Evolutionary conservation across 2,329 filamentous ascomycete species (phyloP).

Genomic region (Emericellopsis cladophorae): DNA sequence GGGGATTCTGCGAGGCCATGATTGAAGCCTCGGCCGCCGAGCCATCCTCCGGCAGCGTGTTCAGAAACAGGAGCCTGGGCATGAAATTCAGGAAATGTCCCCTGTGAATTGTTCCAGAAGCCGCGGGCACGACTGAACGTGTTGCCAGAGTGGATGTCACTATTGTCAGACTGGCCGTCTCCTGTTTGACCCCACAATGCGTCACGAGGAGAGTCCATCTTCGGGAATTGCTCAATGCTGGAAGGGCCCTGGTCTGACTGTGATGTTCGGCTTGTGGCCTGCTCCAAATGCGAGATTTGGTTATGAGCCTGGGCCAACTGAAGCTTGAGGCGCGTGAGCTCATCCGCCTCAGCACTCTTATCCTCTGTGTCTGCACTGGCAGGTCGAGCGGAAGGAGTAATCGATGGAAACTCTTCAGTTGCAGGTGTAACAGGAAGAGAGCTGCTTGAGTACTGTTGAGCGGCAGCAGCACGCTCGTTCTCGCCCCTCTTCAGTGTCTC

Average conservation of each 20-base stretch:
- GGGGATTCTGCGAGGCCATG: conserved; percentile 8
- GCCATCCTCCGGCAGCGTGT: conserved; percentile 28
- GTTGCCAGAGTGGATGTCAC: conserved; percentile 37
- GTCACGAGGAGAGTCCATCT: conserved; percentile 24
- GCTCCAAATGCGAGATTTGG: conserved; percentile 58
- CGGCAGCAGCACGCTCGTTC: conserved; percentile 23
- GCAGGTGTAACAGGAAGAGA: conserved; percentile 52
- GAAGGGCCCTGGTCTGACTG: conserved; percentile 53
- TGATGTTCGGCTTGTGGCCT: conserved; percentile 19
- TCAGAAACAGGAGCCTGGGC: conserved; percentile 22
- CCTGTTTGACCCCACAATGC: conserved; percentile 40
- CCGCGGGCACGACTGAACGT: conserved; percentile 40
- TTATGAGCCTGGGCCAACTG: conserved; percentile 60
- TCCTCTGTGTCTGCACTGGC: conserved; percentile 36
- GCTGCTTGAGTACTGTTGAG: conserved; percentile 39
- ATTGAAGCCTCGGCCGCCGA: conserved; percentile 24
- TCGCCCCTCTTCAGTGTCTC: conserved; percentile 32
- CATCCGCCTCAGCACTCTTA: conserved; percentile 29
- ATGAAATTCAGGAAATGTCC: conserved; percentile 18
- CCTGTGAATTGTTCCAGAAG: conserved; percentile 42
- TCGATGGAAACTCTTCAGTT: conserved; percentile 36
- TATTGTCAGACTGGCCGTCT: conserved; percentile 43
- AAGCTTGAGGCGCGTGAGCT: conserved; percentile 55
- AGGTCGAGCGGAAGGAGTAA: conserved; percentile 35
- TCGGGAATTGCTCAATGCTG: conserved; percentile 30